Percentiles rank a stretch among this genome's conserved stretches.
These are phyloP conservation scores for Picocystis sp. DNA, from an alignment of 163 green algal genomes.

Conservation along the genomic window DNA sequence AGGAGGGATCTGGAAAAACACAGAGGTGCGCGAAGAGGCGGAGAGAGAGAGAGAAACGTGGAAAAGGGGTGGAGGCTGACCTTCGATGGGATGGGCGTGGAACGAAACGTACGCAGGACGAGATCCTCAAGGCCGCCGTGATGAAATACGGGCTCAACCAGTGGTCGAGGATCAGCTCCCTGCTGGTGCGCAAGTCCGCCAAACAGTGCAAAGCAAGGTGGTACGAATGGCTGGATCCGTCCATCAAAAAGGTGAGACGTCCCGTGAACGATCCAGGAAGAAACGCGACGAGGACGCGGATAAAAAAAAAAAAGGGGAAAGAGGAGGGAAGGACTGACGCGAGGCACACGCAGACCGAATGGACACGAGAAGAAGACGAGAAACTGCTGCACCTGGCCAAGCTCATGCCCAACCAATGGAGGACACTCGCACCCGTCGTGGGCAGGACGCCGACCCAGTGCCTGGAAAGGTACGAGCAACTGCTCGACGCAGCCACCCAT, in stretches of 20 bases:
- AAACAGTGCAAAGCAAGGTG: conserved; percentile 98
- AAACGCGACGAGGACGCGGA: too few species aligned
- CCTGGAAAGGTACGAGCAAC: conserved; percentile 82
- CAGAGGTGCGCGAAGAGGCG: conserved; percentile 36
- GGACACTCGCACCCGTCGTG: conserved; percentile 96
- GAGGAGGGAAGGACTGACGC: too few species aligned
- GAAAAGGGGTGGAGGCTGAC: background rate
- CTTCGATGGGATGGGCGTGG: background rate
- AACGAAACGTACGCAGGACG: conserved; percentile 55
- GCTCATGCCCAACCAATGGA: conserved; percentile 98
- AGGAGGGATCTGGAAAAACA: conserved; percentile 88
- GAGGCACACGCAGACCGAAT: conserved; percentile 44
- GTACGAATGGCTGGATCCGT: conserved; percentile 97
- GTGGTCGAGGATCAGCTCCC: conserved; percentile 90
- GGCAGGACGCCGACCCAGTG: conserved; percentile 92
- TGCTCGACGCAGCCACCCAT: conserved; percentile 62
- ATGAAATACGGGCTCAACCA: conserved; percentile 85
- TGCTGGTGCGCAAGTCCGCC: conserved; percentile 91
- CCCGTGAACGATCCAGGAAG: background rate
- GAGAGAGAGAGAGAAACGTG: background rate
- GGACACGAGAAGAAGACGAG: conserved; percentile 97
- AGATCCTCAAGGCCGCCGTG: conserved; percentile 99
- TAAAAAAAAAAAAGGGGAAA: too few species aligned
- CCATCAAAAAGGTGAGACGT: conserved; percentile 77
- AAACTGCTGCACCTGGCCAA: conserved; percentile 99